Conservation (phyloP, 768 basidiomycete species). For the Pulveroboletus ravenelii region DNA sequence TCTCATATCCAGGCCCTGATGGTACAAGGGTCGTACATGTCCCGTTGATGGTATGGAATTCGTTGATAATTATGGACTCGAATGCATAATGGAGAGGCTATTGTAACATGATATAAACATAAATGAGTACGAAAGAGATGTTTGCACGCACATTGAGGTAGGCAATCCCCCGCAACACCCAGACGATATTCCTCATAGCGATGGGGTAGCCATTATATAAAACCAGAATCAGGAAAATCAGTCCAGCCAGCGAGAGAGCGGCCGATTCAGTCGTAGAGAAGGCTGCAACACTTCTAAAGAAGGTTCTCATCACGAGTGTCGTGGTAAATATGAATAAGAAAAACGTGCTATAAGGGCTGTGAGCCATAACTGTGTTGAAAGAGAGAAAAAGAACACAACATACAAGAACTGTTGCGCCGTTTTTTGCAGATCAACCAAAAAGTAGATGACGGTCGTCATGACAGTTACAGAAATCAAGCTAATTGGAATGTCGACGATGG, state of each 20-base stretch:
- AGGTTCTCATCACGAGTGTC: slow-evolving; percentile 64
- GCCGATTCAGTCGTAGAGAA: slow-evolving; percentile 48
- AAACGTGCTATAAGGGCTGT: slow-evolving; percentile 46
- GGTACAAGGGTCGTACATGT: slow-evolving; percentile 32
- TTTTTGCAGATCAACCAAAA: slow-evolving; percentile 17
- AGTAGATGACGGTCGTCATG: slow-evolving; percentile 16
- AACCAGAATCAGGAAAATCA: slow-evolving; percentile 35
- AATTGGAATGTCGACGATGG: slow-evolving; percentile 44
- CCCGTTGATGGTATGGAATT: slow-evolving; percentile 40
- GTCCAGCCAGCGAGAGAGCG: slow-evolving; percentile 35
- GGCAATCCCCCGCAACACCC: slow-evolving; percentile 17
- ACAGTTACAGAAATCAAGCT: slow-evolving; percentile 19
- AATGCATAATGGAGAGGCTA: slow-evolving; percentile 30
- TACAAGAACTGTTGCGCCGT: slow-evolving; percentile 19
- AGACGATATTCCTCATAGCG: slow-evolving; percentile 11
- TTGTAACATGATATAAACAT: slow-evolving; percentile 20
- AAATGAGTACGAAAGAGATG: slow-evolving; percentile 33
- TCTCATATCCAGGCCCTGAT: slow-evolving; percentile 33
- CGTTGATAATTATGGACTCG: slow-evolving; percentile 40
- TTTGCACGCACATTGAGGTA: slow-evolving; percentile 26
- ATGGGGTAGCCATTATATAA: slow-evolving; percentile 43
- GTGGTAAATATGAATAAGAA: slow-evolving; percentile 49
- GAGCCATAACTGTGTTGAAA: too few relatives aligned
- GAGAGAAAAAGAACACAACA: too few relatives aligned
- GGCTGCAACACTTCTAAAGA: slow-evolving; percentile 64